These are phyloP conservation scores for Colletotrichum lupini DNA, from an alignment of 2,329 filamentous ascomycete genomes.

Conservation along the genomic window DNA sequence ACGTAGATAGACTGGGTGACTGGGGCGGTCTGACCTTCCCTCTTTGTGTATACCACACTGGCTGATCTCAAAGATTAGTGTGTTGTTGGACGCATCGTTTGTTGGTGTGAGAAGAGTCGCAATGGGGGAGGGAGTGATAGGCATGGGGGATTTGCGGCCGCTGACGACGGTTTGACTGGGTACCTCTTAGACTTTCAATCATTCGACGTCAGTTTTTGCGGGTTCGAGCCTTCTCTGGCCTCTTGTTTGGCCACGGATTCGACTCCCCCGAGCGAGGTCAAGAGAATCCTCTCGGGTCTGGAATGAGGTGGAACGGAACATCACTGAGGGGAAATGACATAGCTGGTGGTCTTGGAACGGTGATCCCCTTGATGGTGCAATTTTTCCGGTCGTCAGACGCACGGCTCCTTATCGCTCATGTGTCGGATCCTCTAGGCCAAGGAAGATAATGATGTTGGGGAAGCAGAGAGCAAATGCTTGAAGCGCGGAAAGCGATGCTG, in stretches of 20 bases:
- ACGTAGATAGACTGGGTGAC: not conserved
- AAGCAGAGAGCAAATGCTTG: not conserved
- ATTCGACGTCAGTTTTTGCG: slow-evolving; percentile 21
- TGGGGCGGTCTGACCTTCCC: not conserved
- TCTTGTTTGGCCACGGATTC: not conserved
- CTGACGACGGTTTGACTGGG: not conserved
- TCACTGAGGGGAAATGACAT: not conserved
- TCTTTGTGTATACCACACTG: not conserved
- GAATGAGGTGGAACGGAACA: not conserved
- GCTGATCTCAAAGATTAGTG: not conserved
- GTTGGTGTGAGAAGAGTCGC: not conserved
- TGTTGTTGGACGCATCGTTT: not conserved
- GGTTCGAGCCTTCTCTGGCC: not conserved
- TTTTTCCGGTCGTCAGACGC: too few relatives aligned
- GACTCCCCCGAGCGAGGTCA: not conserved
- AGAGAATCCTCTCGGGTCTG: not conserved
- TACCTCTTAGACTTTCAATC: not conserved
- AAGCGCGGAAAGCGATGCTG: not conserved
- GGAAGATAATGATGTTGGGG: not conserved
- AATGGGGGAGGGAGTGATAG: not conserved
- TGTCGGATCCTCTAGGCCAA: not conserved
- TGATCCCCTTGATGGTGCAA: not conserved
- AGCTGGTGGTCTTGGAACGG: not conserved
- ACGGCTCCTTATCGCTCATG: not conserved
- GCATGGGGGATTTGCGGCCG: slow-evolving; percentile 2